These are phyloP conservation scores for Quercus phellos DNA, from an alignment of 331 rosid genomes.

Conservation along the genomic window DNA sequence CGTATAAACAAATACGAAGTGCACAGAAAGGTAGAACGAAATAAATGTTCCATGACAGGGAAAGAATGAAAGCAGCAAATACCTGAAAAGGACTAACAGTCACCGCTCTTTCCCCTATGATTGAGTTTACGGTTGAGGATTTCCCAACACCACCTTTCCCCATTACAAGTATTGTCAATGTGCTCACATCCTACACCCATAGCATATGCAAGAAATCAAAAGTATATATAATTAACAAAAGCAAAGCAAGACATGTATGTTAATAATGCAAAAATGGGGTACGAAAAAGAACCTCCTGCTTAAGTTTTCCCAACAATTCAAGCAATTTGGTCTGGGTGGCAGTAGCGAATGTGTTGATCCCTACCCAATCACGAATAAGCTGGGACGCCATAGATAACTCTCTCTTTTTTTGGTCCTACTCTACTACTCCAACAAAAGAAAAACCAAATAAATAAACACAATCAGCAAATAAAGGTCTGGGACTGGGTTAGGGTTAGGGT, in stretches of 20 bases:
- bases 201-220: constrained; percentile 5
- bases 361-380: constrained; percentile 72
- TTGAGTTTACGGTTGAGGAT: constrained; percentile 89
- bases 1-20: constrained; percentile 1
- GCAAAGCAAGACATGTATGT: no score
- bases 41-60: not conserved
- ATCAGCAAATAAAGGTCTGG: no score
- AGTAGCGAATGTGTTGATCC: constrained; percentile 74
- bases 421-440: not conserved
- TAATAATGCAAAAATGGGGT: not conserved
- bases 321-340: constrained; percentile 84
- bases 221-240: no score
- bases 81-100: constrained; percentile 94
- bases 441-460: no score
- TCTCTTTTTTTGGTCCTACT: not conserved
- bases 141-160: constrained; percentile 98
- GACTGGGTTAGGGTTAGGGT: no score
- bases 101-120: constrained; percentile 84
- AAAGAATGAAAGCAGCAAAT: not conserved
- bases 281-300: constrained; percentile 56
- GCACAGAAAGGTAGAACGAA: constrained; percentile 2
- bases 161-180: constrained; percentile 92
- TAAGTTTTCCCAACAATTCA: constrained; percentile 74
- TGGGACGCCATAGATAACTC: constrained; percentile 59
- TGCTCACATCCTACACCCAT: constrained; percentile 62